Percentiles rank a stretch among this genome's conserved stretches.
Conservation (phyloP, 257 asterid genomes). For the Solanum phureja region DNA sequence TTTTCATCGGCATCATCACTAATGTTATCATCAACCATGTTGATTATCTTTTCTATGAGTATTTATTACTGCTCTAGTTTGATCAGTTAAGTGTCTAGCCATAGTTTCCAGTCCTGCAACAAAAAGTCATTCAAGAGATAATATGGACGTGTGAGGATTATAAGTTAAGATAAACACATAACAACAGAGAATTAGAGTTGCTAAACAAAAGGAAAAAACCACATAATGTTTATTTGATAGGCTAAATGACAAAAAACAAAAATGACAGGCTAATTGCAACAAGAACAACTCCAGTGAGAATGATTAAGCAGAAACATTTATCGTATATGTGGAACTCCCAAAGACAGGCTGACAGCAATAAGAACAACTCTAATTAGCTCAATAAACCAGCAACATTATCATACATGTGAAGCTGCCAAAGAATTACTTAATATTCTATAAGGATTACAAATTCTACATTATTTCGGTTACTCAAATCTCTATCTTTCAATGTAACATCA, state of each 20-base stretch:
- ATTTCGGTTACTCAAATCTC: not conserved
- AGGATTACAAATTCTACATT: not conserved
- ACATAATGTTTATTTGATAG: not conserved
- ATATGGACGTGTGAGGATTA: not conserved
- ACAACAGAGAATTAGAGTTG: not conserved
- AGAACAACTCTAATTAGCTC: not conserved
- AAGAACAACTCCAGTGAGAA: not conserved
- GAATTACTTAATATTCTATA: not conserved
- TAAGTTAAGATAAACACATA: not conserved
- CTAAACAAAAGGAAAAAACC: not conserved
- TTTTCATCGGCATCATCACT: constrained; percentile 17
- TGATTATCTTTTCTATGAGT: not conserved
- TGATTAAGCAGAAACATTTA: not conserved
- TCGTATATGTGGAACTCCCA: not conserved
- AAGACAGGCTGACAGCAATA: not conserved
- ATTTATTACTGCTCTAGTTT: not conserved
- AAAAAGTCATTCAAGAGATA: not conserved
- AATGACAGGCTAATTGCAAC: not conserved
- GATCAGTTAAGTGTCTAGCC: not conserved
- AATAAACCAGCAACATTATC: not conserved
- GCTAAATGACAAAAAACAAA: not conserved
- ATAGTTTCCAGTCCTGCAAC: not conserved
- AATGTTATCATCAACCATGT: constrained; percentile 28
- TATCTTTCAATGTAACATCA: not conserved
- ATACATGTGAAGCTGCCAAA: not conserved